These are phyloP conservation scores for Torulaspora maleeae DNA, from an alignment of 805 yeast genomes.

Conservation along the genomic window DNA sequence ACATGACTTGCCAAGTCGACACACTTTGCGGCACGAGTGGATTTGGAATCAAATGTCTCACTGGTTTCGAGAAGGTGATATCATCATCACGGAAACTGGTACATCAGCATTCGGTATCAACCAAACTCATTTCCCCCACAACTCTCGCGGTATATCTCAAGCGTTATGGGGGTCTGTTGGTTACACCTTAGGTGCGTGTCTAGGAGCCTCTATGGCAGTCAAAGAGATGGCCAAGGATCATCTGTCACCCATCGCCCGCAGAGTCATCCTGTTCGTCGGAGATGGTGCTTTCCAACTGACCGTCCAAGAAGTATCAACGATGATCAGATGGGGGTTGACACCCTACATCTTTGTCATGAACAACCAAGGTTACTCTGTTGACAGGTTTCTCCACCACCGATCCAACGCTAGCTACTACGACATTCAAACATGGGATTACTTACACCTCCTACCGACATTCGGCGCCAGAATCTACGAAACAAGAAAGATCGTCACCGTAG, in stretches of 20 bases:
- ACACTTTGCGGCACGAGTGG: constrained; percentile 40
- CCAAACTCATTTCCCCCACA: constrained; percentile 51
- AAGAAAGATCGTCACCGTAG: constrained; percentile 43
- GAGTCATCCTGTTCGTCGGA: constrained; percentile 60
- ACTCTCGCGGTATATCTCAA: constrained; percentile 52
- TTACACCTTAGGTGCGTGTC: constrained; percentile 57
- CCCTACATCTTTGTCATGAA: constrained; percentile 59
- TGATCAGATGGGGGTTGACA: constrained; percentile 48
- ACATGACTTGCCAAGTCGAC: constrained; percentile 16
- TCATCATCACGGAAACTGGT: constrained; percentile 60
- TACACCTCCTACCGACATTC: constrained; percentile 45
- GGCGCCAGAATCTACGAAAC: constrained; percentile 49
- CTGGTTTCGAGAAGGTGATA: constrained; percentile 53
- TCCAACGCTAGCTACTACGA: constrained; percentile 51
- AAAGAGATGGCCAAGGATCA: constrained; percentile 36
- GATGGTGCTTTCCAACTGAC: constrained; percentile 68
- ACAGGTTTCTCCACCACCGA: constrained; percentile 55
- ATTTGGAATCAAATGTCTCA: constrained; percentile 49
- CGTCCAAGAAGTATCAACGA: constrained; percentile 58
- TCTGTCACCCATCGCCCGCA: constrained; percentile 24
- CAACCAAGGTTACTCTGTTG: constrained; percentile 64
- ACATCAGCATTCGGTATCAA: constrained; percentile 60
- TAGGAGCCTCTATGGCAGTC: constrained; percentile 58
- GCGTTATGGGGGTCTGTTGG: constrained; percentile 66
- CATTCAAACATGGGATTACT: constrained; percentile 58